Percentiles rank a stretch among this genome's conserved stretches.
phyloP scores from a whole-genome alignment of 192 early-diverging fungal genomes.

The Gaertneriomyces semiglobifer region DNA sequence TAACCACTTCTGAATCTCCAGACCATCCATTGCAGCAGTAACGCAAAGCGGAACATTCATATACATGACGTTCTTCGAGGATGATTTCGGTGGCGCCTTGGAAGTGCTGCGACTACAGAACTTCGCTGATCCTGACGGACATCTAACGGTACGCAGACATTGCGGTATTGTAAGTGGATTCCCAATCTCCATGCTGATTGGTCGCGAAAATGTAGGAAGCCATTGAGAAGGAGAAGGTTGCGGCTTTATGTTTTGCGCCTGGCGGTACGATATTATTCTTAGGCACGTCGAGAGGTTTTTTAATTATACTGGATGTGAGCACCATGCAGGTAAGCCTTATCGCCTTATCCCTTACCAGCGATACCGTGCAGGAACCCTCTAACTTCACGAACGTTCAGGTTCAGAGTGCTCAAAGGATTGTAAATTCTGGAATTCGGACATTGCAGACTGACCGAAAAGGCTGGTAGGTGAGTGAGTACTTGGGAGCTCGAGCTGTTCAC shows the following conservation, averaged over 20 bases:
- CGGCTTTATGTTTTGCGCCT: slow-evolving; percentile 16
- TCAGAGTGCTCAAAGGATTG: slow-evolving; percentile 16
- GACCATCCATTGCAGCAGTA: slow-evolving; percentile 29
- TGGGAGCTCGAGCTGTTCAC: not conserved
- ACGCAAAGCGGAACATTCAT: slow-evolving; percentile 22
- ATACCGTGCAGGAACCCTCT: not conserved
- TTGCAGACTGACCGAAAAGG: slow-evolving; percentile 66
- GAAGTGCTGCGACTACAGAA: not conserved
- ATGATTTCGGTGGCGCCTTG: not conserved
- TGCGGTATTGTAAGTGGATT: not conserved
- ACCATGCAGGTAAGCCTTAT: slow-evolving; percentile 44
- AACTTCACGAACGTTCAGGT: not conserved
- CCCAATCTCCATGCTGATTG: too few species aligned
- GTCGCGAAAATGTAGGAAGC: not conserved
- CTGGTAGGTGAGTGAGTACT: slow-evolving; percentile 41
- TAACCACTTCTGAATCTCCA: not conserved
- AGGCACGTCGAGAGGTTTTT: slow-evolving; percentile 63
- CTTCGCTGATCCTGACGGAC: not conserved
- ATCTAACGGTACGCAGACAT: not conserved
- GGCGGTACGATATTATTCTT: slow-evolving; percentile 58
- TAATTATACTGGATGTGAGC: slow-evolving; percentile 58
- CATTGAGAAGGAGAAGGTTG: slow-evolving; percentile 10
- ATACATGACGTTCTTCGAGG: slow-evolving; percentile 16
- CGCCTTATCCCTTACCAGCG: not conserved
- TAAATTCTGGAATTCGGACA: slow-evolving; percentile 51